These are phyloP conservation scores for Chionographis japonica DNA, from an alignment of 106 monocot genomes.

Conservation along the genomic window DNA sequence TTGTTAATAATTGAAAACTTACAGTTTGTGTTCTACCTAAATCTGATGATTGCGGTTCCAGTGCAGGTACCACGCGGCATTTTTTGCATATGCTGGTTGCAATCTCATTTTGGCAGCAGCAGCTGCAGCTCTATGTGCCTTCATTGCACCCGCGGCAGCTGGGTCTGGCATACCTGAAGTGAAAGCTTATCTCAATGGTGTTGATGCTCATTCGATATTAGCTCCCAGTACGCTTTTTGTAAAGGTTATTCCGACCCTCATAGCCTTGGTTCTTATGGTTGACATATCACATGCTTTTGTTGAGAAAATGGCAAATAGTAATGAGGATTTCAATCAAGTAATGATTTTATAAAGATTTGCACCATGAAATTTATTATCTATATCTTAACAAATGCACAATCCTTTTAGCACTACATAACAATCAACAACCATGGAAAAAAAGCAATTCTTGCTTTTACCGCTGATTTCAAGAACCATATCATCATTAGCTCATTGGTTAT, in stretches of 20 bases:
- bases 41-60: slow-evolving; percentile 16
- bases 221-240: slow-evolving; percentile 80
- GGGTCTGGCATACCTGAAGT: slow-evolving; percentile 92
- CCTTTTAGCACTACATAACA: no score
- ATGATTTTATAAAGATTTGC: no score
- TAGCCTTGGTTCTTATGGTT: background rate
- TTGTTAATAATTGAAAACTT: no score
- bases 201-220: slow-evolving; percentile 77
- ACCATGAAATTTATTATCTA: no score
- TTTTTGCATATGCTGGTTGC: slow-evolving; percentile 51
- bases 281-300: no score
- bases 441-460: no score
- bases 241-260: slow-evolving; percentile 35
- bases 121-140: slow-evolving; percentile 71
- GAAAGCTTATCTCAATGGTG: slow-evolving; percentile 84
- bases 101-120: slow-evolving; percentile 53
- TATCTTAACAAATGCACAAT: no score
- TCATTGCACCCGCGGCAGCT: slow-evolving; percentile 77
- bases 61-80: slow-evolving; percentile 54
- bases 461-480: no score
- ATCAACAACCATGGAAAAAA: no score
- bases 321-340: no score
- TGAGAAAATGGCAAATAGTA: no score
- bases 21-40: background rate
- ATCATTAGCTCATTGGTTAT: no score